Evolutionary conservation across 139 green algal genomes (phyloP), one percentile per base, ranked within the genome.

Genomic region (Raphidocelis subcapitata): DNA sequence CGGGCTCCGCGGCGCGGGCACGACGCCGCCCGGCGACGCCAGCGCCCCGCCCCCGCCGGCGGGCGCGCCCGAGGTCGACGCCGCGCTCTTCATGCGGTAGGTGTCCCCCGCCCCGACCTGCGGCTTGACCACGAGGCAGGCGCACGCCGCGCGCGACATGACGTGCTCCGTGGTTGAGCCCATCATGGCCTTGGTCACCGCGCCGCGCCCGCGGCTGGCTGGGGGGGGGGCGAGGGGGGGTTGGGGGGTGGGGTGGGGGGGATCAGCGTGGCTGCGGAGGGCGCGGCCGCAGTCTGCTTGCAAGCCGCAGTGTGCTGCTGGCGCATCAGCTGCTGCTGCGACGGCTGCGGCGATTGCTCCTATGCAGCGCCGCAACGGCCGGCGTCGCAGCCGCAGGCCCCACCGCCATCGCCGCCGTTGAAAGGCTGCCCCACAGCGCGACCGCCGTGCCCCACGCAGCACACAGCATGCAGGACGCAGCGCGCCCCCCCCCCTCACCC

Each of bases 161-260:
- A 69, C 70, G 35, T 52, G 62, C 20, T 76, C 70, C 37, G 70
- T 65, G 32, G 62, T 63, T 29, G 33, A 61, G 46, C 70, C 70
- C 60, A 76, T 62, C 70, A 76, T 69, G 28, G 70, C 70, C 70
- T 76, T 76, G 52, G 52, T 69, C 70, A 76, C 62, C 5, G 46
- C 70, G 24, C 56, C 56, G 61, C 70, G 70, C 20, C 70, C 70
- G 29, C 70, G 70, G 3, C 44, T 55, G 3, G 70, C 70, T 69
- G n/a, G n/a, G n/a, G n/a, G n/a, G n/a, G n/a, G n/a, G n/a, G n/a
- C n/a, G n/a, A n/a, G n/a, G n/a, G n/a, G n/a, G n/a, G n/a, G n/a
- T n/a, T n/a, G n/a, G n/a, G n/a, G n/a, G n/a, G n/a, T n/a, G n/a
- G n/a, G n/a, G n/a, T n/a, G n/a, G n/a, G n/a, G n/a, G n/a, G n/a